Percentiles rank a stretch among this genome's conserved stretches.
Conservation (phyloP, 495 filamentous ascomycete genomes). For the Terfezia claveryi region DNA sequence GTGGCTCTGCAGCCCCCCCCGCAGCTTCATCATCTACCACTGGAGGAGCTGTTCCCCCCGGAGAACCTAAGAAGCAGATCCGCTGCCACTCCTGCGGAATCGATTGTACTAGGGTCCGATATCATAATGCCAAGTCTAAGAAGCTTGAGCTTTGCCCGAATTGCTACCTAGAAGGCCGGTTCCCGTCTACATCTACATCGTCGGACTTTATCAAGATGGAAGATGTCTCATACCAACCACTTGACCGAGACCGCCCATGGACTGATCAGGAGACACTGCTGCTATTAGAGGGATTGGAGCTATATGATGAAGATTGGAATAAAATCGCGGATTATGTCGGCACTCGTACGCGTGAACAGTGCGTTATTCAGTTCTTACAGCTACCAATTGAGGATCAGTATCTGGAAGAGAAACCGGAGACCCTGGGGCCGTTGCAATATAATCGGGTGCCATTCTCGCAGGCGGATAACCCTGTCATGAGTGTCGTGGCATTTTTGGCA, state of each 20-base stretch:
- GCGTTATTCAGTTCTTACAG: constrained; percentile 84
- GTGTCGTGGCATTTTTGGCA: constrained; percentile 79
- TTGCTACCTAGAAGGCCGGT: constrained; percentile 62
- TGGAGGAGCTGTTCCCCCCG: constrained; percentile 37
- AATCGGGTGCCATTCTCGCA: constrained; percentile 70
- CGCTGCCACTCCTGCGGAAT: constrained; percentile 79
- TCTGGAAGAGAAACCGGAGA: constrained; percentile 47
- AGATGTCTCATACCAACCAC: constrained; percentile 49
- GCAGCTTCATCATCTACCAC: constrained; percentile 27
- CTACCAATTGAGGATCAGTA: constrained; percentile 81
- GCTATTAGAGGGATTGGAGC: constrained; percentile 72
- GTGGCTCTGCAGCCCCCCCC: constrained; percentile 36
- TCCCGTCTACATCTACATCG: constrained; percentile 47
- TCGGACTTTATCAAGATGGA: constrained; percentile 71
- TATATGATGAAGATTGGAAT: constrained; percentile 87
- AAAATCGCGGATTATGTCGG: constrained; percentile 77
- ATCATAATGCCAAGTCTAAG: constrained; percentile 50
- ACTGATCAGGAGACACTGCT: constrained; percentile 67
- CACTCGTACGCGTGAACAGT: constrained; percentile 83
- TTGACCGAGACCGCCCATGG: constrained; percentile 75
- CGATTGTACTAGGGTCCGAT: constrained; percentile 80
- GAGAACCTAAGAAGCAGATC: constrained; percentile 40
- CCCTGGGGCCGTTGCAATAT: constrained; percentile 34
- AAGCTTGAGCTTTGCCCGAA: constrained; percentile 49
- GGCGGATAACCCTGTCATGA: constrained; percentile 85